These are phyloP conservation scores for Fusarium subglutinans DNA, from an alignment of 2,329 filamentous ascomycete genomes.

Conservation along the genomic window DNA sequence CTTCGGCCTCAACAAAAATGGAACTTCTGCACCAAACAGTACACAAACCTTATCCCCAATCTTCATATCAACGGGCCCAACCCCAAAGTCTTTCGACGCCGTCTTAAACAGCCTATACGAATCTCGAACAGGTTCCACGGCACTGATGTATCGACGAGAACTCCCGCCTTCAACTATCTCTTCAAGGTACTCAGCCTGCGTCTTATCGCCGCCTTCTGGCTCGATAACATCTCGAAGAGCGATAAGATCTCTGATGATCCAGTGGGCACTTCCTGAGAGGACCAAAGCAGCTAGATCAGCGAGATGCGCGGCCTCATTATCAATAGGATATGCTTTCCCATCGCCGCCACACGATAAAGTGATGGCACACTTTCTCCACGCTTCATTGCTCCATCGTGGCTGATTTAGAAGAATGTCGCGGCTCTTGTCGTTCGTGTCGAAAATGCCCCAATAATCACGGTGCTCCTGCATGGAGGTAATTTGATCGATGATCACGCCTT, in stretches of 20 bases:
- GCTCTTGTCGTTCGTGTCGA: not conserved
- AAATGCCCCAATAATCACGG: rapidly evolving
- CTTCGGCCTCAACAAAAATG: not conserved
- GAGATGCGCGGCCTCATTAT: rapidly evolving
- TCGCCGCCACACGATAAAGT: rapidly evolving
- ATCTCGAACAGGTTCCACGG: rapidly evolving
- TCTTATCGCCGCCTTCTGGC: rapidly evolving
- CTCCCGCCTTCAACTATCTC: rapidly evolving
- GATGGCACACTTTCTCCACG: not conserved
- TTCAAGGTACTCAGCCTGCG: rapidly evolving
- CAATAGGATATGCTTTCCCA: not conserved
- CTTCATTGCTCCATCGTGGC: not conserved
- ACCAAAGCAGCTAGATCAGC: not conserved
- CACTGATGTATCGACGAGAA: rapidly evolving
- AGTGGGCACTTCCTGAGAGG: rapidly evolving
- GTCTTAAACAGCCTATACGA: not conserved
- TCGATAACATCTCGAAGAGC: not conserved
- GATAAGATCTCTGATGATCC: not conserved
- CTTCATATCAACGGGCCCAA: not conserved
- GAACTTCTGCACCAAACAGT: not conserved
- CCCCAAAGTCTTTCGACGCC: rapidly evolving
- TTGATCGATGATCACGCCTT: rapidly evolving
- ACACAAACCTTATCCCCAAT: not conserved
- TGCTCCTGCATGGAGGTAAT: rapidly evolving
- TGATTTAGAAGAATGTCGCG: rapidly evolving